These are phyloP conservation scores for Pseudopediastrum boryanum DNA, from an alignment of 139 green algal species.

Conservation along the genomic window DNA sequence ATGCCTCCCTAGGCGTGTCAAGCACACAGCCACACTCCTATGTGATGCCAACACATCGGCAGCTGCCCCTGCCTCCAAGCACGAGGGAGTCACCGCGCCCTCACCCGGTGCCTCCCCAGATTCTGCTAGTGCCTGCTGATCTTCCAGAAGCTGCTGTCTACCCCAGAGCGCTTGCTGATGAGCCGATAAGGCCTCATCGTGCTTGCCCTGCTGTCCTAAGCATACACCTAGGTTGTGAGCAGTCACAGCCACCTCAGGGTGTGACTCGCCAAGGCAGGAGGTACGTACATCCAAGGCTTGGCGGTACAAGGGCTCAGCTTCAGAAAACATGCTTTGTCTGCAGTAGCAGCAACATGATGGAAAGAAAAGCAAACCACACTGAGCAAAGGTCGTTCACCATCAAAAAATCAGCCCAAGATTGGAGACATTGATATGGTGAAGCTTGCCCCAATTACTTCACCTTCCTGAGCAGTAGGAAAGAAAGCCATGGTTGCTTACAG, in stretches of 20 bases:
- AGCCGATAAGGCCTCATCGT: conserved; percentile 15
- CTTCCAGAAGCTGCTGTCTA: conserved; percentile 10
- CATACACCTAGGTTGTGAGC: conserved; percentile 30
- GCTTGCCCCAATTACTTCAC: background rate
- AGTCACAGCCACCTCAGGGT: conserved; percentile 25
- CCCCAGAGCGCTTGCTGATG: conserved; percentile 32
- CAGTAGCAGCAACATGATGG: background rate
- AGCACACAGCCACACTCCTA: conserved; percentile 9
- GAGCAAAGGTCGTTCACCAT: background rate
- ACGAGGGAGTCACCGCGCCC: background rate
- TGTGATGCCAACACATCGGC: conserved; percentile 23
- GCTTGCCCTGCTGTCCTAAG: conserved; percentile 4
- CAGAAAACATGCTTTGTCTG: conserved; percentile 5
- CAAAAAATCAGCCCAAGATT: background rate
- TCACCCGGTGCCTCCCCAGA: background rate
- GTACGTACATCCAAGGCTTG: background rate
- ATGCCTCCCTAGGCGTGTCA: conserved; percentile 28
- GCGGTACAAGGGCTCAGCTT: conserved; percentile 25
- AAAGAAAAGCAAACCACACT: background rate
- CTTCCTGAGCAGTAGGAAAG: background rate
- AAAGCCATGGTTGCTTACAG: background rate
- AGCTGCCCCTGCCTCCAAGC: background rate
- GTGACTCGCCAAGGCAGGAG: background rate
- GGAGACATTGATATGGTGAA: background rate
- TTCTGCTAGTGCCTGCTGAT: conserved; percentile 1